Evolutionary conservation across 495 filamentous ascomycete species (phyloP), one percentile per base, ranked within the genome.

Genomic region (Penicilliopsis zonata): DNA sequence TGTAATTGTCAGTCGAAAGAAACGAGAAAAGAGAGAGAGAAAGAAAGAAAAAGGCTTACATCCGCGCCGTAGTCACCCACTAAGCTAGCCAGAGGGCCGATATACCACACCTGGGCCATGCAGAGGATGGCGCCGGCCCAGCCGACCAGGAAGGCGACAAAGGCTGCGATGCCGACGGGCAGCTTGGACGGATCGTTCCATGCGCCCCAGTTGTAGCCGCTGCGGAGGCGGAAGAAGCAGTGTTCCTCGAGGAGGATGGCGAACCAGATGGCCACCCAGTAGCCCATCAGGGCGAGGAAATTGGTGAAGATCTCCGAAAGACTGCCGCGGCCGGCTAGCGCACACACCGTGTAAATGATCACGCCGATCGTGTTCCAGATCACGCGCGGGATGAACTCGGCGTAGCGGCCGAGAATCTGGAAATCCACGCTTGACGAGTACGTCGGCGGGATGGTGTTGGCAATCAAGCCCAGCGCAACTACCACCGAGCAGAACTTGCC

Each of bases 401-500:
- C 46, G 26, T 61, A 55, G 3, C 57, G 53, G 8, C 70, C 70
- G 7, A 74, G 47, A 18, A 68, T 61, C 32, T 75, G 70, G 41
- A 67, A 71, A 19, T 77, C 70, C 19, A 82, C 59, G 3, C 70
- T 72, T 13, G 64, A 61, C 3, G 67, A 67, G 44, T 80, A 83
- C 1, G 69, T 72, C 0, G 75, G 68, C 0, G 76, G 64, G 26
- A 82, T 65, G 24, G 72, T 69, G 43, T 84, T 84, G 2, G 72
- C 62, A 27, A 82, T 68, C 2, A 78, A 48, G 1, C 79, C 76
- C 3, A 84, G 49, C 0, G 76, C 69, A 13, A 79, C 57, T 3
- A 84, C 39, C 2, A 80, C 71, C 3, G 65, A 60, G 43, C 72
- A 70, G 55, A 82, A 74, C 39, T 69, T 71, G 3, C 78, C 78